Evolutionary conservation across 805 yeast genomes (phyloP), one percentile per base, ranked within the genome.

Genomic region (Wickerhamiella dianesei): DNA sequence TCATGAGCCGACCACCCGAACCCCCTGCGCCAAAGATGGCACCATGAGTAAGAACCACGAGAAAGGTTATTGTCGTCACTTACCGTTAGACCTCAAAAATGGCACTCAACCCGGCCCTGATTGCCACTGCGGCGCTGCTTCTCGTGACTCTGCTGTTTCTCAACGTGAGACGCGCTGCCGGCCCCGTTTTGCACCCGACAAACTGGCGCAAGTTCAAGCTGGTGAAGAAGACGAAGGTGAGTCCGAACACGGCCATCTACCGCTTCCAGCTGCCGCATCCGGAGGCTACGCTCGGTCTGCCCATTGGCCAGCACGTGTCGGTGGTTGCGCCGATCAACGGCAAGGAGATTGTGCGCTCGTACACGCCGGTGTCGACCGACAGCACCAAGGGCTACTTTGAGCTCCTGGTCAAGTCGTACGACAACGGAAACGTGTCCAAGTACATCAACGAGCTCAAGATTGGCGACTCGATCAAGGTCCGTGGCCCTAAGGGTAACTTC

Each of bases 231-330:
- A 79, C 81, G 21, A 72, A 79, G 37, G 70, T 89, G 20, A 73
- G 82, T 37, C 89, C 83, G 63, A 86, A 88, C 65, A 75, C 94
- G 21, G 83, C 88, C 41, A 66, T 86, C 47, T 59, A 85, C 68
- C 76, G 88, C 60, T 86, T 89, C 60, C 84, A 80, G 12, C 74
- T 89, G 56, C 95, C 95, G 45, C 72, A 74, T 52, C 72, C 79
- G 35, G 72, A 76, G 45, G 87, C 83, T 61, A 70, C 77, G 41
- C 73, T 89, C 52, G 96, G 96, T 8, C 73, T 89, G 53, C 96
- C 96, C 48, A 80, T 85, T 59, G 97, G 97, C 46, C 96, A 89
- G 68, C 96, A 89, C 63, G 80, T 89, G 60, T 75, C 86, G 41
- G 77, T 88, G 56, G 76, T 76, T 18, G 89, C 94, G 17, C 69